Percentiles rank a stretch among this genome's conserved stretches.
Conservation (phyloP, 306 rosid species). For the Geum urbanum region DNA sequence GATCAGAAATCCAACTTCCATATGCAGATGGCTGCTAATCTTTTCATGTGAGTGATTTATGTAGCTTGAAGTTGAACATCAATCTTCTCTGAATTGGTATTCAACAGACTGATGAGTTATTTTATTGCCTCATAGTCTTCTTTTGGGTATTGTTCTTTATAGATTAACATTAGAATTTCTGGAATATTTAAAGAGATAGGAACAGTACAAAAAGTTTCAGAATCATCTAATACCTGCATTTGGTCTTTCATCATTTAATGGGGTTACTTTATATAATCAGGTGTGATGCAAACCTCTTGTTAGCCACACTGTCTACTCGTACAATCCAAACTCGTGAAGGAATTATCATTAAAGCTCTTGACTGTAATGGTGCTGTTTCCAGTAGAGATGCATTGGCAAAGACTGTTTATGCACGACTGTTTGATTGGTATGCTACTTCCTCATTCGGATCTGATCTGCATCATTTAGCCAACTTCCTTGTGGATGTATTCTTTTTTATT, state of each 20-base stretch:
- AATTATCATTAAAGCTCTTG: slow-evolving; percentile 80
- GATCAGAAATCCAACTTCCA: slow-evolving; percentile 80
- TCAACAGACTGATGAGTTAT: background rate
- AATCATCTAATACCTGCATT: background rate
- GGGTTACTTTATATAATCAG: slow-evolving; percentile 34
- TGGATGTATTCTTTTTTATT: background rate
- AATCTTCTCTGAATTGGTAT: background rate
- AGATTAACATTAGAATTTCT: background rate
- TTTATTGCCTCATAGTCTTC: background rate
- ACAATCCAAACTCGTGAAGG: slow-evolving; percentile 95
- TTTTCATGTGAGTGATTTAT: slow-evolving; percentile 64
- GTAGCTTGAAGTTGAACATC: slow-evolving; percentile 14
- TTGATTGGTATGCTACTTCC: slow-evolving; percentile 68
- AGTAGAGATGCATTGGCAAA: slow-evolving; percentile 92
- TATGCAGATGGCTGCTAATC: slow-evolving; percentile 71
- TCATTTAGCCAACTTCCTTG: slow-evolving; percentile 5
- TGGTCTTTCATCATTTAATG: slow-evolving; percentile 10
- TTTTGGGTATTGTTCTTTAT: background rate
- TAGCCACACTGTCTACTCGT: slow-evolving; percentile 75
- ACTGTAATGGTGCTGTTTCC: slow-evolving; percentile 82
- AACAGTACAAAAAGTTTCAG: background rate
- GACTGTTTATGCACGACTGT: slow-evolving; percentile 83
- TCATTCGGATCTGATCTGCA: background rate
- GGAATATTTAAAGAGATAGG: background rate
- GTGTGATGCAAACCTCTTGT: slow-evolving; percentile 72